Percentiles rank a stretch among this genome's conserved stretches.
These are phyloP conservation scores for Yarrowia deformans DNA, from an alignment of 805 yeast genomes.

Conservation along the genomic window DNA sequence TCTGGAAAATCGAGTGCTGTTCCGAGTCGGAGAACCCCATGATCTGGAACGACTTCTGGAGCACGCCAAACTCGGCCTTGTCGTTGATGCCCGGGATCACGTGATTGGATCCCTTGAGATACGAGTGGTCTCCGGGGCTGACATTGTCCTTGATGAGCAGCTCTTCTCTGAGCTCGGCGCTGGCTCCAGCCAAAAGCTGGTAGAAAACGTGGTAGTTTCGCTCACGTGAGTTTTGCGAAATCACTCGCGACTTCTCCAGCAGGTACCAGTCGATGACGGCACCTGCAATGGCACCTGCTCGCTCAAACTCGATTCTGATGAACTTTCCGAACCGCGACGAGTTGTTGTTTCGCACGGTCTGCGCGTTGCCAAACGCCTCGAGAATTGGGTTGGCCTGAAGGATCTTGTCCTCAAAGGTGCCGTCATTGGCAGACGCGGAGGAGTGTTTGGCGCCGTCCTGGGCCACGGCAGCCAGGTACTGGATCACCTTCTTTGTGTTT, in stretches of 20 bases:
- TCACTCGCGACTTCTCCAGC: constrained; percentile 91
- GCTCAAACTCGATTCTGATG: constrained; percentile 79
- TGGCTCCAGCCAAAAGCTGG: constrained; percentile 77
- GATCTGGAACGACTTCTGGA: constrained; percentile 70
- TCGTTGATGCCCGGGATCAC: constrained; percentile 81
- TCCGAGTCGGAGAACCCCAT: constrained; percentile 72
- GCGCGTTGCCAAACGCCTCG: constrained; percentile 97
- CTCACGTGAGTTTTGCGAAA: constrained; percentile 74
- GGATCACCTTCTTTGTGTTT: constrained; percentile 92
- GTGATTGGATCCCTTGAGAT: constrained; percentile 62
- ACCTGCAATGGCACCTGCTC: constrained; percentile 72
- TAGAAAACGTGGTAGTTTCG: constrained; percentile 94
- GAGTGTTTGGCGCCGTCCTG: constrained; percentile 46
- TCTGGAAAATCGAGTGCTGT: constrained; percentile 63
- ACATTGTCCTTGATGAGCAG: constrained; percentile 56
- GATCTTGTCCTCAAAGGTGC: constrained; percentile 79
- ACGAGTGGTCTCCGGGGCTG: constrained; percentile 55
- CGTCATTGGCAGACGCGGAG: constrained; percentile 37
- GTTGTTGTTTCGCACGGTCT: constrained; percentile 90
- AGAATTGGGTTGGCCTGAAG: constrained; percentile 93
- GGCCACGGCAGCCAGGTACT: constrained; percentile 83
- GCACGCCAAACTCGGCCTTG: constrained; percentile 65
- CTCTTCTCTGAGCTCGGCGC: constrained; percentile 50
- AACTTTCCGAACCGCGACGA: constrained; percentile 98
- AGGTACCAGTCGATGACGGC: constrained; percentile 96